Evolutionary conservation across 2,329 filamentous ascomycete genomes (phyloP).

Genomic region (Beauveria asiatica): DNA sequence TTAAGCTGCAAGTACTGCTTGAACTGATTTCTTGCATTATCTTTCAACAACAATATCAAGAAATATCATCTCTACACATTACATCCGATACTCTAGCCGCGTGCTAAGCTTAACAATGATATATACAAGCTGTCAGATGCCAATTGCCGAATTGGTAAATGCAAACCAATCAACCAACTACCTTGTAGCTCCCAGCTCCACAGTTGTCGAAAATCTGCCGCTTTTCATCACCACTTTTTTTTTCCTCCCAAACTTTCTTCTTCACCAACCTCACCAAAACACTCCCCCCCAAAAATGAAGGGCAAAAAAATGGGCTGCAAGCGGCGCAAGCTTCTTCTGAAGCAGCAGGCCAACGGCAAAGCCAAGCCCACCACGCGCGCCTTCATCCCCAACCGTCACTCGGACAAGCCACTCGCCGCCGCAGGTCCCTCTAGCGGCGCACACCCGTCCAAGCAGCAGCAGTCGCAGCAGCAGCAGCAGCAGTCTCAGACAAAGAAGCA

Average conservation of each 20-base stretch:
- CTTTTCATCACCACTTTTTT: neutral
- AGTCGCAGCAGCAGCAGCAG: neutral
- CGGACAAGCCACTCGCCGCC: constrained; percentile 7
- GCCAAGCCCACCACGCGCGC: neutral
- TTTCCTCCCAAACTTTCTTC: neutral
- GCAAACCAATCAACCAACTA: neutral
- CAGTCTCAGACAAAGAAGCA: neutral
- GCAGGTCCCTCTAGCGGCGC: constrained; percentile 1
- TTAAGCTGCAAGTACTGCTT: too few relatives aligned
- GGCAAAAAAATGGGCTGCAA: constrained; percentile 1
- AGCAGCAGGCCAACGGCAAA: neutral
- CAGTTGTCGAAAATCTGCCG: too few relatives aligned
- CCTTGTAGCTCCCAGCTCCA: too few relatives aligned
- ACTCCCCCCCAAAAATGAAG: too few relatives aligned
- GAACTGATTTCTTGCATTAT: too few relatives aligned
- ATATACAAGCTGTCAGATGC: neutral
- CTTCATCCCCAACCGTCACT: constrained; percentile 8
- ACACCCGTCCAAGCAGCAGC: neutral
- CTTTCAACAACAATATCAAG: too few relatives aligned
- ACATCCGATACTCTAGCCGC: too few relatives aligned
- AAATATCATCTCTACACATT: too few relatives aligned
- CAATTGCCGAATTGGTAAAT: neutral
- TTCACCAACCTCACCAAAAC: neutral
- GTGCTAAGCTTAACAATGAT: too few relatives aligned
- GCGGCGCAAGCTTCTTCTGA: constrained; percentile 3